Conservation (phyloP, 331 rosid species). For the Rosa hybrid region DNA sequence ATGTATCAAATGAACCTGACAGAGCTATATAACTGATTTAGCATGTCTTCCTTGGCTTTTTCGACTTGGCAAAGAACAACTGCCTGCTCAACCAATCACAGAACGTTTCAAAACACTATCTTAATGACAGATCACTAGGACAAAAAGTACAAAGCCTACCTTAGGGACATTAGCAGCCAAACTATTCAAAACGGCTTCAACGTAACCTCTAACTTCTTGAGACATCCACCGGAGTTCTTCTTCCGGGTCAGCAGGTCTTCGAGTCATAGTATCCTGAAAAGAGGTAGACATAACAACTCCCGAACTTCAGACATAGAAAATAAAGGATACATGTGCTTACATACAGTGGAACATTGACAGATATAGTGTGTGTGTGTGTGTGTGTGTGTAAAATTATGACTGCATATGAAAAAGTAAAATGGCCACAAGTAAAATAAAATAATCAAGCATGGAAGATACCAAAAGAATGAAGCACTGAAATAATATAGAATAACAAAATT, state of each 20-base stretch:
- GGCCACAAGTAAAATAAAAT: not conserved
- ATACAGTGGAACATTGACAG: not conserved
- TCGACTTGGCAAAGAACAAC: conserved; percentile 99
- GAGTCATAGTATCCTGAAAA: conserved; percentile 81
- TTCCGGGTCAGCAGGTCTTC: conserved; percentile 97
- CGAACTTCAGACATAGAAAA: not conserved
- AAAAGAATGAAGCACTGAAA: not conserved
- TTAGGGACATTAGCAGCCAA: conserved; percentile 98
- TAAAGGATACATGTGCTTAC: not conserved
- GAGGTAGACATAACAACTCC: not conserved
- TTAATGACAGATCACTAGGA: not conserved
- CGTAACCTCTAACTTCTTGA: conserved; percentile 99
- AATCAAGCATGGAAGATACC: not conserved
- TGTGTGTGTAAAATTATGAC: not conserved
- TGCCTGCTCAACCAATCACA: conserved; percentile 67
- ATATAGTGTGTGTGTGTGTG: not conserved
- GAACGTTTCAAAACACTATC: conserved; percentile 2
- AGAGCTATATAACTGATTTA: conserved; percentile 92
- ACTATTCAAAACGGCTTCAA: conserved; percentile 99
- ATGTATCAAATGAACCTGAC: conserved; percentile 59
- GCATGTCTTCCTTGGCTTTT: conserved; percentile 98
- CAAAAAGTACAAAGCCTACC: conserved; percentile 42
- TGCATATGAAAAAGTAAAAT: not conserved
- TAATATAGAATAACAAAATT: not conserved
- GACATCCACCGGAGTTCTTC: conserved; percentile 99